Evolutionary conservation across 2,329 filamentous ascomycete species (phyloP), one percentile per base, ranked within the genome.

Genomic region (Stachybotrys echinatus): DNA sequence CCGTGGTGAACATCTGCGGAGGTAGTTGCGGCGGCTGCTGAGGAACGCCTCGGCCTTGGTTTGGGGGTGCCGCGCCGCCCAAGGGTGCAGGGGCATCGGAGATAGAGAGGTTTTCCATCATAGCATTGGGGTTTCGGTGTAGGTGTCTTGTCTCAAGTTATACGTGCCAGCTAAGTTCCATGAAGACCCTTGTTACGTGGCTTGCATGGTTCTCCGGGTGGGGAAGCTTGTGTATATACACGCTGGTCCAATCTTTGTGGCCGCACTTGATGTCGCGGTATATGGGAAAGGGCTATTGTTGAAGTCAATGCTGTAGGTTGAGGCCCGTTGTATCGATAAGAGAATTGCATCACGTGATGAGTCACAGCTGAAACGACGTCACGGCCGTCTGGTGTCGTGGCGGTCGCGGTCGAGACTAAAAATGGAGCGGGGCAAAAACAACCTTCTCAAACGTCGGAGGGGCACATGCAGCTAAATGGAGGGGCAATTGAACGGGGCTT

Each of bases 1-100:
- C 94, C 27, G 94, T 99, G 18, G 94, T 95, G 74, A 99, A 99
- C 87, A 97, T 96, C 75, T 99, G 92, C 52, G 92, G 92, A 14
- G 89, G 89, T 38, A 92, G 75, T 70, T 89, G 87, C 55, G 77
- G 71, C 45, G 75, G 73, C n/a, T 49, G 74, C 68, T 46, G 27
- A 21, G 52, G 50, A 55, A 61, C 31, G 55, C 62, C 64, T 31
- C 64, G 54, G 23, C 60, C 61, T 50, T 62, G 65, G 19, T 62
- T 51, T 46, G 58, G 55, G 55, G 63, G 61, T 50, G 56, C 52
- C 44, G 56, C 51, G 54, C 57, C 53, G 51, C 65, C 68, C 55
- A 67, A 69, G 50, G 67, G 68, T 52, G 68, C 73, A 62, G 74
- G 69, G 55, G 67, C 64, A 58, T 80, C 77, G 57, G 74, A 69